Base-by-base conservation (phyloP, 2,329 filamentous ascomycete species). In the Microdochium bolleyi region DNA sequence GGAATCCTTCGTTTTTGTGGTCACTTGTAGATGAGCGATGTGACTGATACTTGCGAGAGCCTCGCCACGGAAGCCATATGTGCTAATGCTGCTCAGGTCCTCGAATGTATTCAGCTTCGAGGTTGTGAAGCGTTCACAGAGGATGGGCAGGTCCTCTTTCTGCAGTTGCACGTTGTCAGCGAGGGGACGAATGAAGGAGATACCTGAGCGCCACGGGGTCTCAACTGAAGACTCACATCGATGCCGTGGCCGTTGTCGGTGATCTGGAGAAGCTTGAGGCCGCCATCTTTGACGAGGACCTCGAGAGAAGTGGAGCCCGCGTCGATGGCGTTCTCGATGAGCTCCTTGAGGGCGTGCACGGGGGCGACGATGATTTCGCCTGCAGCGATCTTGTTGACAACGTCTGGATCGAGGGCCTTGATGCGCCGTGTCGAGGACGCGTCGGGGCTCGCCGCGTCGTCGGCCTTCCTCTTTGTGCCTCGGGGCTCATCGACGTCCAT, bases 361-460 rank as follows among this genome's bases (percentile, higher is more conserved):
- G 94, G 95, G 2, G 94, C 92, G 49, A 99, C 91, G 55, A 99
- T 99, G 62, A 99, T 99, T 69, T 99, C 94, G 21, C 94, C 94
- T 0, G 94, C 94, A 1, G 94, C 94, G 60, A 99, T 99, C 69
- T 97, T 99, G 76, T 97, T 99, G 59, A 99, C 88, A 22, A 99
- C 94, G 72, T 94, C 87, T 57, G 88, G 85, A 63, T 95, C 89
- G 24, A 99, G 80, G 14, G 92, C 88, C 85, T 95, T 19, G 22
- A 49, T 32, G 37, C 24, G 41, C 60, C 72, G 65, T 67, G 69
- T 78, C 68, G 75, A 74, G 56, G 68, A 62, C 25, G 54, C 41
- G n/a, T 67, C 69, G 13, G 69, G 65, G 22, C 57, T 30, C 9
- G 60, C 61, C 14, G 64, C 66, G 14, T 73, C 69, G 2, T 65